These are phyloP conservation scores for Limtongozyma cylindracea DNA, from an alignment of 805 yeast genomes.

Conservation along the genomic window DNA sequence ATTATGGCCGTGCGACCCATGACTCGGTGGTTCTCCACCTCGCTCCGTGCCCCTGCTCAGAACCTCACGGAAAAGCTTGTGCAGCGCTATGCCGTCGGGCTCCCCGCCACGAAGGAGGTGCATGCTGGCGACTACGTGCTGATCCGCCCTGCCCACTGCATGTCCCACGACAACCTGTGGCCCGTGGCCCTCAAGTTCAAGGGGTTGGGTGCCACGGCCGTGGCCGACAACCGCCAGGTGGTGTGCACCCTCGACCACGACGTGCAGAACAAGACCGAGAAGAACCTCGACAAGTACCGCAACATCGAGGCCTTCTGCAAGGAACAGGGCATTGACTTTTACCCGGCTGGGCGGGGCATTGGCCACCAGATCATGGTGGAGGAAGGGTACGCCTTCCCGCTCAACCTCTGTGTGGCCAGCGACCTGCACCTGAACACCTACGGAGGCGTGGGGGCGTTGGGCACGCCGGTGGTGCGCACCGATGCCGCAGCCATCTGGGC, in stretches of 20 bases:
- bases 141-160: constrained; percentile 87
- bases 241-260: constrained; percentile 96
- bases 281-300: constrained; percentile 65
- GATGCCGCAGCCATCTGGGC: constrained; percentile 99
- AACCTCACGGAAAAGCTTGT: constrained; percentile 90
- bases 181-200: constrained; percentile 93
- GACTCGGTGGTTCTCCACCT: constrained; percentile 2
- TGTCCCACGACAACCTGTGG: constrained; percentile 99
- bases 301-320: constrained; percentile 81
- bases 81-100: constrained; percentile 75
- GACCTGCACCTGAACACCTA: constrained; percentile 96
- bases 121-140: constrained; percentile 87
- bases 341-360: constrained; percentile 97
- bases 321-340: constrained; percentile 83
- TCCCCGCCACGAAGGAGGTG: constrained; percentile 52
- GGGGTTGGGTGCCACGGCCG: constrained; percentile 76
- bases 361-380: constrained; percentile 99
- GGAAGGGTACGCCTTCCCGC: constrained; percentile 95
- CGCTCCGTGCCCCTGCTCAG: constrained; percentile 22
- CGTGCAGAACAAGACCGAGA: constrained; percentile 79
- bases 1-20: background rate
- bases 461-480: constrained; percentile 95
- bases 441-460: constrained; percentile 90
- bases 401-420: constrained; percentile 81
- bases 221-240: constrained; percentile 71